A percentile compares a stretch with the other conserved stretches of the same genome.
Evolutionary conservation across 257 asterid species (phyloP).

Genomic region (Apocynum venetum): DNA sequence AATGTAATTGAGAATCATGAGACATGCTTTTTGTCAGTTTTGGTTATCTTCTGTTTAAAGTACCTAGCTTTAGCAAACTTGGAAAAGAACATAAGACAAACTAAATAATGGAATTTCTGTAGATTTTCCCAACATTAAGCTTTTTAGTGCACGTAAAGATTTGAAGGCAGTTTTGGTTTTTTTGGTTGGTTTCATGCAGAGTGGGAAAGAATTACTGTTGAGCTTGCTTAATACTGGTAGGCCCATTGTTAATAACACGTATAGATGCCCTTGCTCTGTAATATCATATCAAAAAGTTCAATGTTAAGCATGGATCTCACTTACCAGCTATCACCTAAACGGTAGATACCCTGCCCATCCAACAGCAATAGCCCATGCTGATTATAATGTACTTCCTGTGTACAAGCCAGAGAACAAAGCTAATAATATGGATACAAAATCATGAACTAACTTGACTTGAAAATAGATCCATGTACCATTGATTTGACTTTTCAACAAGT

Average conservation of each 20-base stretch:
- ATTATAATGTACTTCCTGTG: constrained; percentile 91
- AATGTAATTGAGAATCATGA: background rate
- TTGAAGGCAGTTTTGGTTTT: background rate
- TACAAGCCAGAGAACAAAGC: constrained; percentile 15
- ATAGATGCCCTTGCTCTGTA: background rate
- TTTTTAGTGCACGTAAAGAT: background rate
- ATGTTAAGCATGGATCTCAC: background rate
- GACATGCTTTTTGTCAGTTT: background rate
- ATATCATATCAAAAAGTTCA: background rate
- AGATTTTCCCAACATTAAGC: background rate
- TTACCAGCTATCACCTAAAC: constrained; percentile 91
- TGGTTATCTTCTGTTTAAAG: background rate
- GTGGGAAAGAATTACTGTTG: background rate
- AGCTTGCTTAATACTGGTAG: background rate
- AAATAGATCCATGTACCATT: background rate
- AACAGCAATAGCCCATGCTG: constrained; percentile 90
- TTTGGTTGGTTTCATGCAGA: background rate
- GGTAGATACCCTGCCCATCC: constrained; percentile 96
- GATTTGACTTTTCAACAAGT: constrained; percentile 1
- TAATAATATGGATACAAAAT: constrained; percentile 3
- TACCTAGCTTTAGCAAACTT: background rate
- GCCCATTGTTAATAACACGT: background rate
- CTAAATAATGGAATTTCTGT: background rate
- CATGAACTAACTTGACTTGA: background rate
- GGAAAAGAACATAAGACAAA: background rate